Conservation (phyloP, 305 asterid species). For the Plantago rigida region DNA sequence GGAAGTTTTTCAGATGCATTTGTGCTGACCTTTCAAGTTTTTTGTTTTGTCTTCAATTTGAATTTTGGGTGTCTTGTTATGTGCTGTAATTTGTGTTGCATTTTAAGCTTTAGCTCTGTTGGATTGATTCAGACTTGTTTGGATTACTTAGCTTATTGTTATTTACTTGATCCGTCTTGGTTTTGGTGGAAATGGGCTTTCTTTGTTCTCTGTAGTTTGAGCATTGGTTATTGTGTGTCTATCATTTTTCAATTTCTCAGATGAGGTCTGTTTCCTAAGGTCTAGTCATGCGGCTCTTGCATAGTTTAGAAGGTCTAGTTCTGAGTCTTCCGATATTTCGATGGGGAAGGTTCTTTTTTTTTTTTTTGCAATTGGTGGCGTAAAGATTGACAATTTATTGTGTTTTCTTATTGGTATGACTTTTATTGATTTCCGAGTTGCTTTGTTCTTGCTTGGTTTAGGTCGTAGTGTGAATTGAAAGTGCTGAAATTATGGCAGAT, state of each 20-base stretch:
- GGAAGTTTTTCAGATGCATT: background rate
- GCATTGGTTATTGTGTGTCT: background rate
- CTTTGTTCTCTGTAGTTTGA: background rate
- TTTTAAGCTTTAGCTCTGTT: conserved; percentile 15
- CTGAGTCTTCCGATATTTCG: background rate
- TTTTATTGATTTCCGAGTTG: conserved; percentile 5
- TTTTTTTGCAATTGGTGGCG: conserved; percentile 10
- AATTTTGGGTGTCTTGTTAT: background rate
- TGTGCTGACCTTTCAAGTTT: conserved; percentile 15
- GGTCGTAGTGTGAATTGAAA: background rate
- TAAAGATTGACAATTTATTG: background rate
- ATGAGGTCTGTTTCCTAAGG: conserved; percentile 1
- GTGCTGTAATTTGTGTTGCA: conserved; percentile 10
- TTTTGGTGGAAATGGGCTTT: conserved; percentile 17
- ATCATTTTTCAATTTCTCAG: conserved; percentile 6
- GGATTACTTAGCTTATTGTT: conserved; percentile 4
- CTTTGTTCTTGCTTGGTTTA: background rate
- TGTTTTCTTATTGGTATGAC: background rate
- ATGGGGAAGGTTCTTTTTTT: conserved; percentile 12
- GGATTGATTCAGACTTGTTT: background rate
- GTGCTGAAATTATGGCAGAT: background rate
- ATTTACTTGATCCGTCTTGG: conserved; percentile 20
- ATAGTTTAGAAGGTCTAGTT: background rate
- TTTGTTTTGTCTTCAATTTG: background rate
- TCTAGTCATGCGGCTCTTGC: background rate